Conservation (phyloP, 2,329 filamentous ascomycete species). For the Penicillium sp. region DNA sequence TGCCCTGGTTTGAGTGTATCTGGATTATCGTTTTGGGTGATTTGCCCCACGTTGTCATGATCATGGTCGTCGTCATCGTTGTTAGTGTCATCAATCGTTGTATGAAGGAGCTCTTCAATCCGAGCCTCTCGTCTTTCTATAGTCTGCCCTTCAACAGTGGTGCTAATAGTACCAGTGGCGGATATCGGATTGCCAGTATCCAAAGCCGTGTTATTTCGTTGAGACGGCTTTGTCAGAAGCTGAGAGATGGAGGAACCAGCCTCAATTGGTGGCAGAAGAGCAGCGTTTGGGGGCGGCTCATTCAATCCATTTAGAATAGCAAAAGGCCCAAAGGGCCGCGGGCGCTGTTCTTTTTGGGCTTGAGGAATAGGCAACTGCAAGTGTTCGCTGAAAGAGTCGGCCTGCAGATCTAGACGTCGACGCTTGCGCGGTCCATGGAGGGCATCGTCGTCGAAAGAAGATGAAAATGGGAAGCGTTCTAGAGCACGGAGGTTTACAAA, state of each 20-base stretch:
- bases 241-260: conserved; percentile 45
- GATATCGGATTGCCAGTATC: conserved; percentile 24
- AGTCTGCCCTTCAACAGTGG: conserved; percentile 23
- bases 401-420: conserved; percentile 43
- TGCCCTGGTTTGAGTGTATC: conserved; percentile 6
- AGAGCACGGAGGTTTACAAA: conserved; percentile 52
- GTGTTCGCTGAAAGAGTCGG: conserved; percentile 46
- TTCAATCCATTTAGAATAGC: conserved; percentile 61
- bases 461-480: conserved; percentile 46
- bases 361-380: conserved; percentile 51
- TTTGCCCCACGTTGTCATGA: conserved; percentile 15
- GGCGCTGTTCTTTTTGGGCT: conserved; percentile 48
- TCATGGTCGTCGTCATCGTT: conserved; percentile 18
- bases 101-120: conserved; percentile 38
- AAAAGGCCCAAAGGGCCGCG: conserved; percentile 47
- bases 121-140: conserved; percentile 36
- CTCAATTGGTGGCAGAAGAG: conserved; percentile 62
- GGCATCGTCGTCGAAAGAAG: conserved; percentile 39
- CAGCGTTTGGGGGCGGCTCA: conserved; percentile 63
- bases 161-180: conserved; percentile 10
- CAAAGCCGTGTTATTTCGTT: conserved; percentile 22
- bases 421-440: conserved; percentile 44
- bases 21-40: conserved; percentile 5
- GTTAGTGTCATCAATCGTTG: conserved; percentile 27
- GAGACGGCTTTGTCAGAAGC: conserved; percentile 39